phyloP scores from a whole-genome alignment of 2,329 filamentous ascomycete species.

The Hypocrella siamensis region DNA sequence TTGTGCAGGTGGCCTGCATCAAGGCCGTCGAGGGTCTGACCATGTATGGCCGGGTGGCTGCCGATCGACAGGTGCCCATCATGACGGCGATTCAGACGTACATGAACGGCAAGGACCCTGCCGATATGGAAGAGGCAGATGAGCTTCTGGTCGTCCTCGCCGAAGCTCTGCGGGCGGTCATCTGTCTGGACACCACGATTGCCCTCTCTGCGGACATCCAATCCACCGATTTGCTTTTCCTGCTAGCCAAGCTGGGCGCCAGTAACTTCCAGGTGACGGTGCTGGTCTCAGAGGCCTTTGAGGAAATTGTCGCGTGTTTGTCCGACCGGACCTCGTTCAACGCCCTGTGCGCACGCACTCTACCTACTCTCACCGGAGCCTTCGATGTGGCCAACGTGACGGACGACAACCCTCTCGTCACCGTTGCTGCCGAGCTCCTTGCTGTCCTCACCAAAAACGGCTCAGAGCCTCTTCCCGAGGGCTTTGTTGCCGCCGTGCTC shows the following conservation, averaged over 20 bases:
- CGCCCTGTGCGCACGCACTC: slow-evolving; percentile 66
- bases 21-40: slow-evolving; percentile 63
- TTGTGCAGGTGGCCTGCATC: slow-evolving; percentile 85
- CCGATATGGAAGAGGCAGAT: slow-evolving; percentile 74
- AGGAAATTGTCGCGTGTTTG: slow-evolving; percentile 63
- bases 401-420: slow-evolving; percentile 70
- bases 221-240: slow-evolving; percentile 73
- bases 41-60: slow-evolving; percentile 31
- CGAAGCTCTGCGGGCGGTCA: slow-evolving; percentile 70
- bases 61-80: slow-evolving; percentile 43
- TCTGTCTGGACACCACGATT: slow-evolving; percentile 62
- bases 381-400: slow-evolving; percentile 81
- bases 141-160: slow-evolving; percentile 84
- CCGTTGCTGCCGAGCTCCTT: slow-evolving; percentile 74
- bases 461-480: slow-evolving; percentile 68
- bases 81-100: slow-evolving; percentile 55
- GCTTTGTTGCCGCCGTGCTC: slow-evolving; percentile 72
- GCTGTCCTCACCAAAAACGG: slow-evolving; percentile 69
- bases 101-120: slow-evolving; percentile 63
- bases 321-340: slow-evolving; percentile 55
- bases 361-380: slow-evolving; percentile 75
- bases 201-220: slow-evolving; percentile 56
- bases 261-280: slow-evolving; percentile 83
- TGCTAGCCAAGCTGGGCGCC: slow-evolving; percentile 74
- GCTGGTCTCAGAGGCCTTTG: slow-evolving; percentile 79